Evolutionary conservation across 2,329 filamentous ascomycete species (phyloP).

Genomic region (Colletotrichum graminicola): DNA sequence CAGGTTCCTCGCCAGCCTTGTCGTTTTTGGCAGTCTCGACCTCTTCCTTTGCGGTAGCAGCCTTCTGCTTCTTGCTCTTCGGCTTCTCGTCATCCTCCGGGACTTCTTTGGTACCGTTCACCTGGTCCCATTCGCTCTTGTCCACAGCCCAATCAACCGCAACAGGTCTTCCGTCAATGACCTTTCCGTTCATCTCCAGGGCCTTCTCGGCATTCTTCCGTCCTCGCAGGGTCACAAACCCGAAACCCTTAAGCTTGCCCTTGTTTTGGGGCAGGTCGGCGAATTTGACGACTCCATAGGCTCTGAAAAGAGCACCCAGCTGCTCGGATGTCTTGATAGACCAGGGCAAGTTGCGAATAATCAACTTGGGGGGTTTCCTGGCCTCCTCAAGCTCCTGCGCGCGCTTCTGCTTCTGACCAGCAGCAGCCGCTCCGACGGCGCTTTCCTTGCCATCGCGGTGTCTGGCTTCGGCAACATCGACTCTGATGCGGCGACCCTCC

Average conservation of each 20-base stretch:
- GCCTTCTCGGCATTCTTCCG: constrained; percentile 93
- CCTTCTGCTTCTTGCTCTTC: constrained; percentile 54
- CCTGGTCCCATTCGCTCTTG: constrained; percentile 84
- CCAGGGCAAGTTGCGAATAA: constrained; percentile 96
- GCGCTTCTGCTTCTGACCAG: constrained; percentile 63
- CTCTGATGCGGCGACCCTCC: constrained; percentile 83
- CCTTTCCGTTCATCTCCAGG: constrained; percentile 88
- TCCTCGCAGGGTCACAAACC: constrained; percentile 89
- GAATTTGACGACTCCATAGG: constrained; percentile 92
- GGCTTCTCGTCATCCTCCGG: constrained; percentile 43
- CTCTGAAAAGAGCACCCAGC: constrained; percentile 81
- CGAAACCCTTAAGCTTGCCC: constrained; percentile 85
- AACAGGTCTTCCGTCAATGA: constrained; percentile 86
- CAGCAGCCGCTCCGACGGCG: constrained; percentile 52
- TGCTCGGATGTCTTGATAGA: constrained; percentile 90
- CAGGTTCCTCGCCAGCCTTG: constrained; percentile 51
- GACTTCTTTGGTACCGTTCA: constrained; percentile 57
- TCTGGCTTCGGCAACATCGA: constrained; percentile 90
- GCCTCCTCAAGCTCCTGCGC: constrained; percentile 72
- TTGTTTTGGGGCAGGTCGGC: constrained; percentile 85
- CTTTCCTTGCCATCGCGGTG: constrained; percentile 68
- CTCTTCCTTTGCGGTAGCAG: constrained; percentile 53
- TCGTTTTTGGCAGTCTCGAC: constrained; percentile 45
- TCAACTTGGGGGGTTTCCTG: constrained; percentile 77
- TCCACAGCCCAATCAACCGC: constrained; percentile 98